Conservation (phyloP, 768 basidiomycete genomes). For the Russula sp. region DNA sequence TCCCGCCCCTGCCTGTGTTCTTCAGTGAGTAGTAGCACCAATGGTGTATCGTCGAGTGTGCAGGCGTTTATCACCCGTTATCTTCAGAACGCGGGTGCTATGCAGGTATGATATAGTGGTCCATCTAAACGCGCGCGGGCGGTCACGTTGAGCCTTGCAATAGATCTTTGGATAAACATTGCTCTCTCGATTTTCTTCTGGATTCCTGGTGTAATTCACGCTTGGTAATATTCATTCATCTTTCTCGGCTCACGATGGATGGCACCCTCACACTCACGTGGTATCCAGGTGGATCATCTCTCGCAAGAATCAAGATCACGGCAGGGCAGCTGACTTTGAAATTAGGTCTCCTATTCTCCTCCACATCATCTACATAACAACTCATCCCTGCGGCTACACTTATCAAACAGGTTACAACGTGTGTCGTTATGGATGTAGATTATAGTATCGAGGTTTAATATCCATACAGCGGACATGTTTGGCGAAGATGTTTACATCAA, state of each 20-base stretch:
- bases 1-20: conserved; percentile 31
- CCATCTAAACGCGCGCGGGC: neutral
- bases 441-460: too few species aligned
- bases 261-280: neutral
- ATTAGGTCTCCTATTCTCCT: too few species aligned
- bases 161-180: conserved; percentile 38
- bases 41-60: too few species aligned
- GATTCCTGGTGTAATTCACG: conserved; percentile 41
- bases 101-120: conserved; percentile 24
- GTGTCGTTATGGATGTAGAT: too few species aligned
- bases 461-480: too few species aligned
- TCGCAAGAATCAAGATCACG: too few species aligned
- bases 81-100: conserved; percentile 26
- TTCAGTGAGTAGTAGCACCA: conserved; percentile 28
- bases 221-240: conserved; percentile 30
- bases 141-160: neutral
- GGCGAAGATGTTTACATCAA: too few species aligned
- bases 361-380: too few species aligned
- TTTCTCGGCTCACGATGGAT: neutral
- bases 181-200: conserved; percentile 37
- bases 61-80: neutral
- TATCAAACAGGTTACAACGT: too few species aligned
- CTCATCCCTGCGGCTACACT: too few species aligned
- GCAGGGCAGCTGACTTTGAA: too few species aligned
- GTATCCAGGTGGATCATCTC: conserved; percentile 32